Conservation (phyloP, 2,329 filamentous ascomycete species). For the Claviceps monticola region DNA sequence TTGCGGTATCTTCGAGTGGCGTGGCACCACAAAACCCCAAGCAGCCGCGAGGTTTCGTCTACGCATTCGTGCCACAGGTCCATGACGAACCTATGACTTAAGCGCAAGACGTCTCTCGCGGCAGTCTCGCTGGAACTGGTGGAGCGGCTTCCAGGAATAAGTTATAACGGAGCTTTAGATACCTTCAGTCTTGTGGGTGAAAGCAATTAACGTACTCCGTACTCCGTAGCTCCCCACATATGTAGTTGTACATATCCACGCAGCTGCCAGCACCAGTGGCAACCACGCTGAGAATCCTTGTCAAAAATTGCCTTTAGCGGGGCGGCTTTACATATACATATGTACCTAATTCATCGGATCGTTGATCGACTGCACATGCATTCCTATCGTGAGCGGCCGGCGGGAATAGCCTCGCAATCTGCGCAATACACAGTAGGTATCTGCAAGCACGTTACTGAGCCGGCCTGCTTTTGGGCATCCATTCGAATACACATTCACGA, state of each 20-base stretch:
- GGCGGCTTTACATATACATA: background rate
- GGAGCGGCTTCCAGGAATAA: too few species aligned
- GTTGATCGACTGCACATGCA: too few species aligned
- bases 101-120: background rate
- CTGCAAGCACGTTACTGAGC: background rate
- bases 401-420: background rate
- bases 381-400: background rate
- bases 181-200: too few species aligned
- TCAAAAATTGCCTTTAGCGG: background rate
- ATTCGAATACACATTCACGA: conserved; percentile 12
- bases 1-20: background rate
- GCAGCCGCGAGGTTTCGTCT: background rate
- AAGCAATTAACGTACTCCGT: background rate
- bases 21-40: background rate
- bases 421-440: too few species aligned
- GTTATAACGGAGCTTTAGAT: too few species aligned
- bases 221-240: background rate
- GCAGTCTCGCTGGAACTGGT: too few species aligned
- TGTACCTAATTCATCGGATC: background rate
- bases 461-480: background rate
- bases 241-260: background rate
- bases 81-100: background rate
- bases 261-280: too few species aligned
- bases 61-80: background rate
- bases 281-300: background rate